Evolutionary conservation across 1,284 basidiomycete genomes (phyloP), one percentile per base, ranked within the genome.

Genomic region (Ganoderma resinaceum): DNA sequence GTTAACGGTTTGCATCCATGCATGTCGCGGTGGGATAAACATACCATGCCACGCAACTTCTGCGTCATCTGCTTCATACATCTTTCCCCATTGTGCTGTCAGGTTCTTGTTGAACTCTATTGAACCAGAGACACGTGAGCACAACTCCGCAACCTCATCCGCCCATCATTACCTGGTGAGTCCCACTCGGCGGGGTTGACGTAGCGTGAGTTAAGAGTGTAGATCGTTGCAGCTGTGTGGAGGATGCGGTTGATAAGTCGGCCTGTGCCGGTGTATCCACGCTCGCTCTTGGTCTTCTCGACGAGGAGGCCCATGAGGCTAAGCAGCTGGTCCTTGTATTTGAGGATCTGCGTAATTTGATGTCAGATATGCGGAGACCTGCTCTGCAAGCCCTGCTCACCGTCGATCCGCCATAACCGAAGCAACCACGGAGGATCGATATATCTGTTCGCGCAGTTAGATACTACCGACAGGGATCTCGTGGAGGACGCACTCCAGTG

Each of bases 1-100:
- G 66, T 69, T 42, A 70, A 59, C 12, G 20, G 31, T 57, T 55
- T 5, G 33, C 1, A 29, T 11, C 31, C 37, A 38, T 35, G 4
- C 14, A 12, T 29, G 9, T 16, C 4, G 20, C 6, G 46, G 23
- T 20, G 23, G 16, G 29, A 4, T 26, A 20, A 23, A 75, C 85
- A 57, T 76, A 92, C 92, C 87, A 76, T 97, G 96, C 97, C 98
- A 99, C 69, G 94, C 89, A 29, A 97, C 87, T 69, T 90, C 86
- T 61, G 96, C 91, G 64, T 98, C 93, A 72, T 91, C 86, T 8
- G 91, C 84, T 66, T 93, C 88, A 80, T 94, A 96, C 67, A 94
- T 82, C 70, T 89, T 89, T 35, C 97, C 97, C 96, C 97, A 98
- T 67, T 90, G 86, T 11, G 88, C 81, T 69, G 91, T 92, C 75